A percentile compares a stretch with the other conserved stretches of the same genome.
Evolutionary conservation across 257 asterid genomes (phyloP).

Genomic region (Ocimum tenuiflorum): DNA sequence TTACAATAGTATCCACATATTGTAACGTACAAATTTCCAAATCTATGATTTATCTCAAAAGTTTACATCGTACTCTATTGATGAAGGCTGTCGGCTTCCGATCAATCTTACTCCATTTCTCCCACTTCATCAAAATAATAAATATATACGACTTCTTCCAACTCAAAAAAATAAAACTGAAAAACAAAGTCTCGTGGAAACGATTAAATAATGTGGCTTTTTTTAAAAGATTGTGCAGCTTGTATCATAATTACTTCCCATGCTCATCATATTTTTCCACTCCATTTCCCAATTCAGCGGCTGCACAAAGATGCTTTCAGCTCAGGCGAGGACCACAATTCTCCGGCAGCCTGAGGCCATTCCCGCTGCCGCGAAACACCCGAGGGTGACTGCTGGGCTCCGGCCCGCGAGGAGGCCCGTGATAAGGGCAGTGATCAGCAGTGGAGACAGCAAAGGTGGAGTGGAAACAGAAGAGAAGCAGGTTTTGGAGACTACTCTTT

Average conservation of each 20-base stretch:
- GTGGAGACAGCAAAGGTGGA: conserved; percentile 57
- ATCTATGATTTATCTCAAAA: too few relatives aligned
- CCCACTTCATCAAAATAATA: background rate
- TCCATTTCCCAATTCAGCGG: background rate
- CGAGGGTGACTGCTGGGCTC: conserved; percentile 4
- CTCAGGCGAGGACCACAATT: conserved; percentile 46
- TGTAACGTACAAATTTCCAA: too few relatives aligned
- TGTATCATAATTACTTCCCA: background rate
- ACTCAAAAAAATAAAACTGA: background rate
- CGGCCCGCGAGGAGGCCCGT: conserved; percentile 19
- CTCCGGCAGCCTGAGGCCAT: conserved; percentile 36
- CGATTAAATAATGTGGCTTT: conserved; percentile 2
- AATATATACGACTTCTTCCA: background rate
- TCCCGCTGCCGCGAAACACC: conserved; percentile 26
- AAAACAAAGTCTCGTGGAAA: background rate
- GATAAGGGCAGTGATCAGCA: conserved; percentile 58
- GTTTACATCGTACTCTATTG: background rate
- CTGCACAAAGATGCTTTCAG: conserved; percentile 36
- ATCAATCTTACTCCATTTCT: too few relatives aligned
- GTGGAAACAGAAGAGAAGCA: conserved; percentile 37
- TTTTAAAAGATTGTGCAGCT: too few relatives aligned
- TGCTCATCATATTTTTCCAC: background rate
- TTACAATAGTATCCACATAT: too few relatives aligned
- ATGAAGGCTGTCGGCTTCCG: too few relatives aligned
- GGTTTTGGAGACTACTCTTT: conserved; percentile 30